Evolutionary conservation across 192 early-diverging fungal genomes (phyloP).

Genomic region (Mortierella alpina): DNA sequence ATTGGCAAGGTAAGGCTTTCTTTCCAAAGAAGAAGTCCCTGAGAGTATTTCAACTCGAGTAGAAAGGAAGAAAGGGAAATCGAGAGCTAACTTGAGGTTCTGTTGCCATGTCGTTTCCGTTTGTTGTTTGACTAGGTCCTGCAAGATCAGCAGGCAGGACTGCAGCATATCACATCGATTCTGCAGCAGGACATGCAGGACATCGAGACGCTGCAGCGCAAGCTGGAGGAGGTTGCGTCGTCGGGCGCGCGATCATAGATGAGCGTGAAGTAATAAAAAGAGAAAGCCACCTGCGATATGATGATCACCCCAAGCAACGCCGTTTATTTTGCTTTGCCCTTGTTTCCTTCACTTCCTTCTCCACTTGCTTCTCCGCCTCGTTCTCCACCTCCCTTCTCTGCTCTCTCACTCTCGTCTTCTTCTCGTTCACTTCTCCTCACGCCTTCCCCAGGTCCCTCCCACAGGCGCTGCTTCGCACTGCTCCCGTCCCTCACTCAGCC

Average conservation of each 20-base stretch:
- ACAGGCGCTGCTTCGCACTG: too few relatives aligned
- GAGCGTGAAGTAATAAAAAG: background rate
- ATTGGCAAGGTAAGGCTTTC: constrained; percentile 58
- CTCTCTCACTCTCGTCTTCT: too few relatives aligned
- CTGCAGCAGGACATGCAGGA: constrained; percentile 70
- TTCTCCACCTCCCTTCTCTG: too few relatives aligned
- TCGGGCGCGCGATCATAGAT: constrained; percentile 22
- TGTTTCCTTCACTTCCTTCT: too few relatives aligned
- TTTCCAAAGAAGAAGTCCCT: background rate
- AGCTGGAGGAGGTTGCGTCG: constrained; percentile 41
- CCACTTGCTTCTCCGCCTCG: too few relatives aligned
- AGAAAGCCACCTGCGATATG: background rate
- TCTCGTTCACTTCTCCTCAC: too few relatives aligned
- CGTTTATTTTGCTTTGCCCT: too few relatives aligned
- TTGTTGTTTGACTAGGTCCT: constrained; percentile 35
- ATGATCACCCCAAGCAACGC: background rate
- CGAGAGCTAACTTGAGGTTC: background rate
- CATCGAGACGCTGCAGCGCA: constrained; percentile 55
- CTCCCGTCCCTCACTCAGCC: too few relatives aligned
- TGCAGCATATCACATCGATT: constrained; percentile 73
- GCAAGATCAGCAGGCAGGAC: constrained; percentile 72
- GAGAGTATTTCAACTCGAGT: background rate
- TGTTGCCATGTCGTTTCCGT: background rate
- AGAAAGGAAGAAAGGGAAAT: too few relatives aligned
- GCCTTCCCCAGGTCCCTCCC: too few relatives aligned